Conservation (phyloP, 306 rosid genomes). For the Castanea crenata region DNA sequence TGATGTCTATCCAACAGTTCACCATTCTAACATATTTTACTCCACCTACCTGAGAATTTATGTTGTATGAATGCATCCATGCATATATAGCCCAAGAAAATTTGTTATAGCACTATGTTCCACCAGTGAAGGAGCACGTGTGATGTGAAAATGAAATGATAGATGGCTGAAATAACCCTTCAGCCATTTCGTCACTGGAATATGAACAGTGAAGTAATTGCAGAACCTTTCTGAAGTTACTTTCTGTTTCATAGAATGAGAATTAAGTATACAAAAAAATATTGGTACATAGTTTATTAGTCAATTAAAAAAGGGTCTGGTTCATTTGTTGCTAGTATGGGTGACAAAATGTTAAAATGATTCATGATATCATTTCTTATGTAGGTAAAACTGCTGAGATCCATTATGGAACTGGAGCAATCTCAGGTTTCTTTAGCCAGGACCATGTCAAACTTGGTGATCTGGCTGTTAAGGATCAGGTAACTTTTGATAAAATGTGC, state of each 20-base stretch:
- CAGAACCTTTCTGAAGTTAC: background rate
- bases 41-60: background rate
- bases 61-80: background rate
- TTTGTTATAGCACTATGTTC: background rate
- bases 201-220: background rate
- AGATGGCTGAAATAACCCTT: background rate
- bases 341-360: background rate
- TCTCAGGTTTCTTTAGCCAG: slow-evolving; percentile 44
- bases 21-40: background rate
- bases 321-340: background rate
- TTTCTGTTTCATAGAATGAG: background rate
- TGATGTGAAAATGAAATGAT: background rate
- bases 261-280: background rate
- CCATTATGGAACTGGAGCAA: slow-evolving; percentile 46
- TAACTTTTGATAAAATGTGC: background rate
- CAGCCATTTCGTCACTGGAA: background rate
- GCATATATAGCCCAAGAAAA: background rate
- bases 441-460: slow-evolving; percentile 33
- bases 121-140: background rate
- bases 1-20: background rate
- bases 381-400: slow-evolving; percentile 40
- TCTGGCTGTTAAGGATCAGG: slow-evolving; percentile 29
- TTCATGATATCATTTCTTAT: background rate
- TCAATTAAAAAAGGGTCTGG: background rate
- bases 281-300: background rate